phyloP scores from a whole-genome alignment of 2,329 filamentous ascomycete genomes.

The Biscogniauxia mediterranea region DNA sequence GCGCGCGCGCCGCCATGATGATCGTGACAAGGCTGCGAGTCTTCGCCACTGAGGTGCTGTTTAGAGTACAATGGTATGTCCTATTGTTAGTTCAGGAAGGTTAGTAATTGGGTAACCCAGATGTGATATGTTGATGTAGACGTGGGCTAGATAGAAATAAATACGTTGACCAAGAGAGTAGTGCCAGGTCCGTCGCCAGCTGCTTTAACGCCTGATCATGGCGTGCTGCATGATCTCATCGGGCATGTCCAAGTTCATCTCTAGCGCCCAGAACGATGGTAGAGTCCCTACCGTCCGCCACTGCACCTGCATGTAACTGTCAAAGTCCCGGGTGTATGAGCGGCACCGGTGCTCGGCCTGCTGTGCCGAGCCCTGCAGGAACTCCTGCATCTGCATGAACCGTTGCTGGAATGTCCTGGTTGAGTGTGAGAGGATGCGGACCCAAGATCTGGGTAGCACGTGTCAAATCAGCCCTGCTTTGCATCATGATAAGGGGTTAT shows the following conservation, averaged over 20 bases:
- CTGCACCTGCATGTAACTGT: conserved; percentile 26
- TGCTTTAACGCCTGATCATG: conserved; percentile 17
- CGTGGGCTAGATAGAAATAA: neutral
- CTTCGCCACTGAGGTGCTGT: conserved; percentile 26
- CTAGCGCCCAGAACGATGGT: conserved; percentile 24
- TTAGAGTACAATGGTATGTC: conserved; percentile 32
- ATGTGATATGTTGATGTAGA: neutral
- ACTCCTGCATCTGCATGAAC: conserved; percentile 25
- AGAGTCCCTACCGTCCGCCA: conserved; percentile 24
- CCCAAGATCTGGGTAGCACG: conserved; percentile 24
- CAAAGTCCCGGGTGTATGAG: conserved; percentile 17
- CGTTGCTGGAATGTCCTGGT: conserved; percentile 21
- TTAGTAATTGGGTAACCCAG: neutral
- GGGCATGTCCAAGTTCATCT: conserved; percentile 25
- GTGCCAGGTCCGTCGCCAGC: conserved; percentile 24
- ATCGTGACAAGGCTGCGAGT: conserved; percentile 32
- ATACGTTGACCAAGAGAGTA: conserved; percentile 29
- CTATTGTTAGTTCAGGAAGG: conserved; percentile 2
- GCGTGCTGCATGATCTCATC: conserved; percentile 21
- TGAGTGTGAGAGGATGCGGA: conserved; percentile 12
- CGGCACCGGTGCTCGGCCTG: conserved; percentile 24
- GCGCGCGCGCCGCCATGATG: conserved; percentile 18
- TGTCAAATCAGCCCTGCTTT: neutral
- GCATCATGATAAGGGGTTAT: too few relatives aligned
- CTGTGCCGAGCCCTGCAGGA: conserved; percentile 22